Conservation (phyloP, 1,284 basidiomycete genomes). For the Anthracocystis walkeri region DNA sequence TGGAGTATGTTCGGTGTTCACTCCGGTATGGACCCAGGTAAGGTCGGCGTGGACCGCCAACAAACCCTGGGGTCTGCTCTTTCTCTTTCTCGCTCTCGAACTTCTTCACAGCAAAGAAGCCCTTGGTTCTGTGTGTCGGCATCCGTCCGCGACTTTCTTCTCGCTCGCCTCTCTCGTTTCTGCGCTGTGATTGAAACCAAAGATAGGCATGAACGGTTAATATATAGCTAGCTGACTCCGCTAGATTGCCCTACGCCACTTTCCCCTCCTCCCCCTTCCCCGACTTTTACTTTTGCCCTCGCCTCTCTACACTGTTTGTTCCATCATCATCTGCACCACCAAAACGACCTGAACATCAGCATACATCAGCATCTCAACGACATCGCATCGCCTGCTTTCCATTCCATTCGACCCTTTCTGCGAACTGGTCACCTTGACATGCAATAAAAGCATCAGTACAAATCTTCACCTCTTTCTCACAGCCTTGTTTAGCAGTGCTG, state of each 20-base stretch:
- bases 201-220: not conserved
- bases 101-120: too few species aligned
- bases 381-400: not conserved
- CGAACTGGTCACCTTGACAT: not conserved
- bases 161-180: too few species aligned
- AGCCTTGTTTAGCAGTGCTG: not conserved
- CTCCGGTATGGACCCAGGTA: too few species aligned
- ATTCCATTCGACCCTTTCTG: too few species aligned
- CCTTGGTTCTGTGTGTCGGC: too few species aligned
- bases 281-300: not conserved
- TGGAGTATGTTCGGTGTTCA: too few species aligned
- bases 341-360: not conserved
- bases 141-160: too few species aligned
- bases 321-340: not conserved
- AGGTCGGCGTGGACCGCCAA: too few species aligned
- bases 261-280: not conserved
- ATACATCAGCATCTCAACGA: not conserved
- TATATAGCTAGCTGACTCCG: slow-evolving; percentile 3
- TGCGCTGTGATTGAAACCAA: not conserved
- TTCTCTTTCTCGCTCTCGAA: too few species aligned
- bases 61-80: too few species aligned
- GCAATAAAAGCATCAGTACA: not conserved
- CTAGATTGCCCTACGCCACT: not conserved
- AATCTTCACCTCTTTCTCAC: not conserved
- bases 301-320: not conserved